A percentile compares a stretch with the other conserved stretches of the same genome.
These are phyloP conservation scores for Huiozyma sinensis DNA, from an alignment of 805 yeast genomes.

Conservation along the genomic window DNA sequence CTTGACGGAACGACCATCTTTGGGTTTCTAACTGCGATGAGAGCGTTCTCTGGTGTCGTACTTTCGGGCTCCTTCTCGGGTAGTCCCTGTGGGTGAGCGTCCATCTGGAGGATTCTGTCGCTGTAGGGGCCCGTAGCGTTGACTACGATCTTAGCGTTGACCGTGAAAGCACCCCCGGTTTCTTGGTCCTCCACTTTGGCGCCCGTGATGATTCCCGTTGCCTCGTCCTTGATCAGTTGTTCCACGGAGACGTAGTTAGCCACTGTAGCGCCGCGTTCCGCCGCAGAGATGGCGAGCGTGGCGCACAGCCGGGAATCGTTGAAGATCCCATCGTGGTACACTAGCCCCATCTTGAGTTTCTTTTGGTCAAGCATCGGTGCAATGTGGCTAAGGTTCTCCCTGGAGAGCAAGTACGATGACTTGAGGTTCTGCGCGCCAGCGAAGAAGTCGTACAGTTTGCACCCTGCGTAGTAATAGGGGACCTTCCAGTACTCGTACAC, in stretches of 20 bases:
- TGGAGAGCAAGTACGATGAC: conserved; percentile 61
- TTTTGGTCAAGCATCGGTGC: conserved; percentile 81
- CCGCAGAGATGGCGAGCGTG: conserved; percentile 75
- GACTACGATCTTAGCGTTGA: conserved; percentile 64
- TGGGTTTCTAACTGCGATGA: conserved; percentile 34
- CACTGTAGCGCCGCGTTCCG: conserved; percentile 79
- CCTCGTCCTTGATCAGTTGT: conserved; percentile 55
- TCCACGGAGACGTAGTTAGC: conserved; percentile 78
- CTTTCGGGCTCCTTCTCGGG: conserved; percentile 36
- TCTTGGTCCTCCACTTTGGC: conserved; percentile 65
- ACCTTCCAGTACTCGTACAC: conserved; percentile 93
- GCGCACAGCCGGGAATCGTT: conserved; percentile 89
- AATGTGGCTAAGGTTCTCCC: conserved; percentile 52
- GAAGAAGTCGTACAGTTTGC: conserved; percentile 82
- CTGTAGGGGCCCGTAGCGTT: conserved; percentile 95
- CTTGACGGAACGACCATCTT: conserved; percentile 88
- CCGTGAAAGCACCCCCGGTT: conserved; percentile 49
- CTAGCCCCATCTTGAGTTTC: conserved; percentile 78
- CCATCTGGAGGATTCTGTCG: conserved; percentile 80
- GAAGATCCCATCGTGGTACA: conserved; percentile 91
- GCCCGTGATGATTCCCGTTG: conserved; percentile 54
- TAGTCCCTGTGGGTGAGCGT: conserved; percentile 53
- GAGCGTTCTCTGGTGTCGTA: conserved; percentile 11
- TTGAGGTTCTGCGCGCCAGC: conserved; percentile 85
- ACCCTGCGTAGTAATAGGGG: conserved; percentile 87